Percentiles rank a stretch among this genome's conserved stretches.
These are phyloP conservation scores for Leucocoprinus leucothites DNA, from an alignment of 768 basidiomycete species.

Conservation along the genomic window DNA sequence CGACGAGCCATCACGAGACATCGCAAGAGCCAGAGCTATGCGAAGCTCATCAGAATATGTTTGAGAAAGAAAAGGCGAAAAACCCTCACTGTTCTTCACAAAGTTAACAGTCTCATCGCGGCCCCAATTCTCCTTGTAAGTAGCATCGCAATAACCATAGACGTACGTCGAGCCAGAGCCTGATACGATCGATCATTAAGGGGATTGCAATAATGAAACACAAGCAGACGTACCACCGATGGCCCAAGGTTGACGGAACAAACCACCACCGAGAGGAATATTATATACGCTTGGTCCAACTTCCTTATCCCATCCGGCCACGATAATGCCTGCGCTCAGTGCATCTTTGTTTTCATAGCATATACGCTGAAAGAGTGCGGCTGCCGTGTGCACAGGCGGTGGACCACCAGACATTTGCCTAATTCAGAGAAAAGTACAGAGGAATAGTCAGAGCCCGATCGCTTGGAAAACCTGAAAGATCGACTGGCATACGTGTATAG, in stretches of 20 bases:
- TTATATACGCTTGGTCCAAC: constrained; percentile 92
- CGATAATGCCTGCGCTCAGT: constrained; percentile 91
- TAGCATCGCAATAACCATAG: constrained; percentile 99
- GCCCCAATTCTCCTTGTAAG: constrained; percentile 89
- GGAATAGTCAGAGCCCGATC: neutral
- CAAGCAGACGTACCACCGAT: constrained; percentile 72
- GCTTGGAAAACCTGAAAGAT: neutral
- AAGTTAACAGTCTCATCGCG: constrained; percentile 89
- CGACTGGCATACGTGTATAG: constrained; percentile 57
- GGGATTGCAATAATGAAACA: neutral
- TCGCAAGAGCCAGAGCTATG: constrained; percentile 87
- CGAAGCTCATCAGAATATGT: constrained; percentile 7
- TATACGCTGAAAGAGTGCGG: constrained; percentile 78
- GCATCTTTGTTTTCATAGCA: constrained; percentile 94
- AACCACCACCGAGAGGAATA: constrained; percentile 93
- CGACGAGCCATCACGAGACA: constrained; percentile 97
- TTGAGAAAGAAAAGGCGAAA: neutral
- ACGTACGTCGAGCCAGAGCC: constrained; percentile 97
- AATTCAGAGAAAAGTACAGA: neutral
- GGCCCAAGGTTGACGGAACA: constrained; percentile 98
- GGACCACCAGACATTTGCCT: constrained; percentile 59
- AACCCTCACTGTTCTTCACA: constrained; percentile 86
- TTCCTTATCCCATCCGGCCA: constrained; percentile 96
- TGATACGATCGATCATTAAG: constrained; percentile 23
- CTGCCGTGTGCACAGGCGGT: constrained; percentile 80